A percentile compares a stretch with the other conserved stretches of the same genome.
These are phyloP conservation scores for Alternaria sp. DNA, from an alignment of 2,329 filamentous ascomycete species.

Conservation along the genomic window DNA sequence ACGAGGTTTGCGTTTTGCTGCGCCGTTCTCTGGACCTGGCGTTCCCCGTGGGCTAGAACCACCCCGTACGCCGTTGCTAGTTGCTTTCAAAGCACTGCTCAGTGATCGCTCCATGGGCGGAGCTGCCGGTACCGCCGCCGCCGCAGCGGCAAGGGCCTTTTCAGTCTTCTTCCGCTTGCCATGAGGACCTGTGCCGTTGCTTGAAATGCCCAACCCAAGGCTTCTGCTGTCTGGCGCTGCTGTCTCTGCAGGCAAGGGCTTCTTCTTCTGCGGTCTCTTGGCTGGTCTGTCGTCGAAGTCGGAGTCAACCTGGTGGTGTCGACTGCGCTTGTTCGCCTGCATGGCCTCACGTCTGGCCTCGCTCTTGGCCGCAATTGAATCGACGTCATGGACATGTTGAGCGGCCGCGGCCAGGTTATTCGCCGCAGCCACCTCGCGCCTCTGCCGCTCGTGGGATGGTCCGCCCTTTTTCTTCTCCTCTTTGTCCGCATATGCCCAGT, in stretches of 20 bases:
- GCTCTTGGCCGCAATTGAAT: conserved; percentile 80
- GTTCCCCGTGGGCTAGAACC: conserved; percentile 72
- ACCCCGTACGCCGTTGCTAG: conserved; percentile 46
- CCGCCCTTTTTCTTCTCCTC: conserved; percentile 64
- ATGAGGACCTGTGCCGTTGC: conserved; percentile 63
- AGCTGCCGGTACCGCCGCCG: conserved; percentile 33
- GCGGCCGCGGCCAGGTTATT: conserved; percentile 75
- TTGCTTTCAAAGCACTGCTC: conserved; percentile 64
- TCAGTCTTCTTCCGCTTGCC: conserved; percentile 85
- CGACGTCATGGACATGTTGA: conserved; percentile 78
- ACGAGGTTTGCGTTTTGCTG: conserved; percentile 74
- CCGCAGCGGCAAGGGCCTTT: conserved; percentile 58
- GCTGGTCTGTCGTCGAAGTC: conserved; percentile 75
- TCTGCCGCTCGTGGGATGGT: conserved; percentile 74
- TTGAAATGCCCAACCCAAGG: conserved; percentile 70
- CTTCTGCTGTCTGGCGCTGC: conserved; percentile 50
- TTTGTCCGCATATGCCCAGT: conserved; percentile 95
- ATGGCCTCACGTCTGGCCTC: conserved; percentile 85
- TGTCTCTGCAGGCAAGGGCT: conserved; percentile 61
- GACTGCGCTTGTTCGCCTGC: conserved; percentile 74
- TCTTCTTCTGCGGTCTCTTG: conserved; percentile 72
- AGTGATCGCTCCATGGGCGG: conserved; percentile 72
- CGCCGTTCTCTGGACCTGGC: conserved; percentile 62
- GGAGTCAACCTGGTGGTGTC: conserved; percentile 75
- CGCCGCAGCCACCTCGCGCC: conserved; percentile 79